Base-by-base conservation (phyloP, 2,329 filamentous ascomycete genomes). In the Trichoderma koningiopsis region DNA sequence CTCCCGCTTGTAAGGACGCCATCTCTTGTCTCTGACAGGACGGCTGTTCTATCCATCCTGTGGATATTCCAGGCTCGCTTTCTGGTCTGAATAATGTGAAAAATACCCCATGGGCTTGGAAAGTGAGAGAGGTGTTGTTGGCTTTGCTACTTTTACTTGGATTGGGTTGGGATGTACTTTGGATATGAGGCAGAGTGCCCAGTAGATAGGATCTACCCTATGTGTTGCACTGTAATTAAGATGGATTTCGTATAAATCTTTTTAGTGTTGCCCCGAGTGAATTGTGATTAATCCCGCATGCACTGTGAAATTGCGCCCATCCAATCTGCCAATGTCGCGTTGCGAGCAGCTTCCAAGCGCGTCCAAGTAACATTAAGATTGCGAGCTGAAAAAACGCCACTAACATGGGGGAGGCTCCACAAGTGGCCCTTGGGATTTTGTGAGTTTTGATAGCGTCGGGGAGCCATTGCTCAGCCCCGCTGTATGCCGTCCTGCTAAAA, bases 1-100 rank as follows among this genome's bases (percentile, higher is more conserved):
- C 79, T 89, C 88, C 74, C 87, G 86, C 77, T 83, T 91, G 81
- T 91, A 89, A 84, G 47, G 19, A 72, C 68, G 43, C 64, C 10
- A 24, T 49, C 37, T 22, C 35, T 22, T 40, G 43, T 62, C 61
- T 40, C 61, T 59, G 19, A 49, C 40, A 59, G 68, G 24, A 55
- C 19, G 65, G 61, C 55, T 62, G n/a, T 40, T 66, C 52, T 37
- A 57, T 63, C 57, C 47, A 66, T 66, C 68, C 60, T 59, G 29
- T 66, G 55, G 55, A 68, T 68, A 47, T 67, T 70, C 43, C 37
- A 60, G 63, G 47, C 62, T 57, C 43, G n/a, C 35, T 49, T 49
- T 70, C 56, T 61, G 57, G 63, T 52, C 56, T 67, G 56, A 58
- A 52, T 66, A 58, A 65, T 55, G 55, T 65, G 60, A 53, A 47